Evolutionary conservation across 352 stramenopile species (phyloP).

Genomic region (Ophiocytium majus): DNA sequence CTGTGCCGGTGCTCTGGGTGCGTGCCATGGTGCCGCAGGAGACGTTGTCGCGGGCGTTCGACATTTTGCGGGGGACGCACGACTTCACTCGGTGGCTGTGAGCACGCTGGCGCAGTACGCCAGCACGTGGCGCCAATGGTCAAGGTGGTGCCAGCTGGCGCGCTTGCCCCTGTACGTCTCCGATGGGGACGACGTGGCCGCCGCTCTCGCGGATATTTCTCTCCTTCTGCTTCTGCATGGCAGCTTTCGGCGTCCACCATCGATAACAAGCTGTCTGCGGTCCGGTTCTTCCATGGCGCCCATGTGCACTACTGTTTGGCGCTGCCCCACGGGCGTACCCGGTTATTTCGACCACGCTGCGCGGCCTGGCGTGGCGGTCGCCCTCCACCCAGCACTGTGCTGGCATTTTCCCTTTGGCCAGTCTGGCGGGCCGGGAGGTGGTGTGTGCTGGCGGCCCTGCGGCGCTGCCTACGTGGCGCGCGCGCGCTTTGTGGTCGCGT

Average conservation of each 20-base stretch:
- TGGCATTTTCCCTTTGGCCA: not conserved
- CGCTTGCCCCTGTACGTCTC: not conserved
- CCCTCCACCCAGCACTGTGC: not conserved
- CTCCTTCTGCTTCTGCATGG: not conserved
- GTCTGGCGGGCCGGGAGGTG: not conserved
- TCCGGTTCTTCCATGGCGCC: not conserved
- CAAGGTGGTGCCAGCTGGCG: not conserved
- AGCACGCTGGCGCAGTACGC: not conserved
- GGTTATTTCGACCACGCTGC: not conserved
- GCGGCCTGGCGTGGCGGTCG: not conserved
- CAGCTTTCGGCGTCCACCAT: not conserved
- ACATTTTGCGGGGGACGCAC: not conserved
- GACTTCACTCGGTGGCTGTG: not conserved
- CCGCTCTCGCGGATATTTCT: not conserved
- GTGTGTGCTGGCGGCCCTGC: not conserved
- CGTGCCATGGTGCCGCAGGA: not conserved
- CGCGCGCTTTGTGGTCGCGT: not conserved
- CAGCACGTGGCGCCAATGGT: not conserved
- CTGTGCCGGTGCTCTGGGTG: not conserved
- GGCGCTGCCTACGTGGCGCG: not conserved
- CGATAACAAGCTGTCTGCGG: not conserved
- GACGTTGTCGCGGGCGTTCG: not conserved
- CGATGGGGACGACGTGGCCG: not conserved
- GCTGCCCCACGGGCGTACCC: not conserved
- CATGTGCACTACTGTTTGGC: not conserved